These are phyloP conservation scores for Rhodamnia rubescens DNA, from an alignment of 345 rosid species.

Conservation along the genomic window DNA sequence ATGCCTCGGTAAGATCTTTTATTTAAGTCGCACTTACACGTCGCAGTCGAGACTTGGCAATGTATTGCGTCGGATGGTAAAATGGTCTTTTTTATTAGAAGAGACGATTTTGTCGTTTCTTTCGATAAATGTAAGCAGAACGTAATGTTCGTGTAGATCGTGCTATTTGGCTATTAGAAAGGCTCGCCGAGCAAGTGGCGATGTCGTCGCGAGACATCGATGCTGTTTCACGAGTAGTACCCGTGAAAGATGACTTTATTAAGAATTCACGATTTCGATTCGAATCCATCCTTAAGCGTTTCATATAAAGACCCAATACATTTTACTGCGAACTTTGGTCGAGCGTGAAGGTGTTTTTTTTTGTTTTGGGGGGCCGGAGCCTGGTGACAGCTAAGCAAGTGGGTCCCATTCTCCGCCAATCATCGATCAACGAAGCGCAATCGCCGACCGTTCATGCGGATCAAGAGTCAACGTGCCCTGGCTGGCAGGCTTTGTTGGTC, in stretches of 20 bases:
- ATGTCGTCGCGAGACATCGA: not conserved
- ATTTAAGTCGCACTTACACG: no score
- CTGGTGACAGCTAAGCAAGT: not conserved
- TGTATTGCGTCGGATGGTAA: no score
- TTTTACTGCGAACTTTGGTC: no score
- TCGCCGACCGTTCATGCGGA: not conserved
- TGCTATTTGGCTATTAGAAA: not conserved
- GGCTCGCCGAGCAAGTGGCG: not conserved
- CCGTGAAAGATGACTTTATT: not conserved
- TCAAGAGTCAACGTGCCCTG: not conserved
- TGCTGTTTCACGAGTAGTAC: no score
- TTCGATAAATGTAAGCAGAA: not conserved
- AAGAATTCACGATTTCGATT: not conserved
- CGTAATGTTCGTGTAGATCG: not conserved
- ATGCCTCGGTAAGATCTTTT: no score
- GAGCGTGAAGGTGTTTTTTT: not conserved
- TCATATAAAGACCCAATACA: no score
- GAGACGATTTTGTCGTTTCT: not conserved
- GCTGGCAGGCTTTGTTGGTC: not conserved
- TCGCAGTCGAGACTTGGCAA: no score
- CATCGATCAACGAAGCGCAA: not conserved
- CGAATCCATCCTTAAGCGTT: no score
- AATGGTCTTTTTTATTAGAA: not conserved
- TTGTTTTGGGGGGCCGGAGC: not conserved
- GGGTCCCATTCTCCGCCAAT: not conserved